phyloP scores from a whole-genome alignment of 73 alveolate species.

The Symbiodinium natans region DNA sequence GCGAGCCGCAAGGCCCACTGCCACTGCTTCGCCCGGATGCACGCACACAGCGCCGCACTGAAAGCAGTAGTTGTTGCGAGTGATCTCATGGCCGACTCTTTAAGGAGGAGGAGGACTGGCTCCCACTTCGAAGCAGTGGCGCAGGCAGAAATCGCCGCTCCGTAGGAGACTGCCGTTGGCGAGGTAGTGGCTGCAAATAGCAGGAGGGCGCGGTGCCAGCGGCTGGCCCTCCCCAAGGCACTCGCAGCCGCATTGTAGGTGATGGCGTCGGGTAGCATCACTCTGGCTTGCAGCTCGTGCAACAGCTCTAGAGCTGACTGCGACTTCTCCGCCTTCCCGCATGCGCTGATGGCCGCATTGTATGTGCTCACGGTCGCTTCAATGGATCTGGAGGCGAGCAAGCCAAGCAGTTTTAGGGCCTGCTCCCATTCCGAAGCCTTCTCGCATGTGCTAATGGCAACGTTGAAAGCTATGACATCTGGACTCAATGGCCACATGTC shows the following conservation, averaged over 20 bases:
- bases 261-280: background rate
- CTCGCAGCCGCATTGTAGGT: background rate
- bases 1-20: background rate
- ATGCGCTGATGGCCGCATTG: background rate
- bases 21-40: background rate
- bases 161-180: background rate
- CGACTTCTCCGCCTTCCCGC: slow-evolving; percentile 2
- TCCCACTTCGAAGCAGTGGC: background rate
- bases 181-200: background rate
- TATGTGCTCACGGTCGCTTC: background rate
- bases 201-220: background rate
- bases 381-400: background rate
- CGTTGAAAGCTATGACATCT: background rate
- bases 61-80: background rate
- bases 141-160: background rate
- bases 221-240: background rate
- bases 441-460: background rate
- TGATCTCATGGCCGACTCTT: background rate
- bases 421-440: background rate
- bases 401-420: background rate
- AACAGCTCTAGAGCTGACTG: background rate
- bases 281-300: background rate
- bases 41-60: background rate
- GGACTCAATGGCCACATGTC: background rate
- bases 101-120: background rate